A percentile compares a stretch with the other conserved stretches of the same genome.
phyloP scores from a whole-genome alignment of 2,329 filamentous ascomycete genomes.

The Coniochaeta sp. region DNA sequence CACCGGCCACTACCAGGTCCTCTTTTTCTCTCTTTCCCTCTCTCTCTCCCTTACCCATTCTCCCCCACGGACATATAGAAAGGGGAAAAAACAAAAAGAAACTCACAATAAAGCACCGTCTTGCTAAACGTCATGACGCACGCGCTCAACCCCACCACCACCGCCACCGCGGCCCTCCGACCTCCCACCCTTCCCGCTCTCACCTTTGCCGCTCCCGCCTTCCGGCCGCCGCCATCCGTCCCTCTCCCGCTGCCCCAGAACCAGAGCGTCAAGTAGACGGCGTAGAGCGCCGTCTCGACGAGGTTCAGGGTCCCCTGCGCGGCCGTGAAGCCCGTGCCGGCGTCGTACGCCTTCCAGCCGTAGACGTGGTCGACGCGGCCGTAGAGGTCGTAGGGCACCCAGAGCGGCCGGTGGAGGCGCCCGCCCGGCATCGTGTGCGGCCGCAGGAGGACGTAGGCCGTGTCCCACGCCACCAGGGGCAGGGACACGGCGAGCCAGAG shows the following conservation, averaged over 20 bases:
- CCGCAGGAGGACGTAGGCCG: conserved; percentile 69
- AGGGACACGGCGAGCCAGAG: conserved; percentile 69
- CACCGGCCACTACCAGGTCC: too few species aligned
- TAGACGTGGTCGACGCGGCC: conserved; percentile 75
- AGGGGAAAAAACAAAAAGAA: not conserved
- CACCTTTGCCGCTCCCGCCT: too few species aligned
- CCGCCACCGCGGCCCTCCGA: conserved; percentile 33
- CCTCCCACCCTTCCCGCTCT: conserved; percentile 31
- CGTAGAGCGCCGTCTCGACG: conserved; percentile 27
- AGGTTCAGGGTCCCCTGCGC: conserved; percentile 55
- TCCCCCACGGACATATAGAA: not conserved
- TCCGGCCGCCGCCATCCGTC: too few species aligned
- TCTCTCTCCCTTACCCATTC: not conserved
- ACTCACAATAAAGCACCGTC: conserved; percentile 54
- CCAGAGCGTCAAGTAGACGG: conserved; percentile 27
- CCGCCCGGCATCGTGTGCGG: conserved; percentile 80
- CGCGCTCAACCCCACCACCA: conserved; percentile 43
- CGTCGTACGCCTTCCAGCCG: conserved; percentile 65
- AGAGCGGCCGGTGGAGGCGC: conserved; percentile 63
- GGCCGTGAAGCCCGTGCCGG: conserved; percentile 65
- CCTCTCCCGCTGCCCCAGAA: conserved; percentile 15
- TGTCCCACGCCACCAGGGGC: conserved; percentile 77
- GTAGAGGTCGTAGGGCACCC: conserved; percentile 73
- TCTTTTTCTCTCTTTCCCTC: not conserved
- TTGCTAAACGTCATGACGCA: conserved; percentile 56